These are phyloP conservation scores for Heliamphora pulchella DNA, from an alignment of 179 eudicot species.

Conservation along the genomic window DNA sequence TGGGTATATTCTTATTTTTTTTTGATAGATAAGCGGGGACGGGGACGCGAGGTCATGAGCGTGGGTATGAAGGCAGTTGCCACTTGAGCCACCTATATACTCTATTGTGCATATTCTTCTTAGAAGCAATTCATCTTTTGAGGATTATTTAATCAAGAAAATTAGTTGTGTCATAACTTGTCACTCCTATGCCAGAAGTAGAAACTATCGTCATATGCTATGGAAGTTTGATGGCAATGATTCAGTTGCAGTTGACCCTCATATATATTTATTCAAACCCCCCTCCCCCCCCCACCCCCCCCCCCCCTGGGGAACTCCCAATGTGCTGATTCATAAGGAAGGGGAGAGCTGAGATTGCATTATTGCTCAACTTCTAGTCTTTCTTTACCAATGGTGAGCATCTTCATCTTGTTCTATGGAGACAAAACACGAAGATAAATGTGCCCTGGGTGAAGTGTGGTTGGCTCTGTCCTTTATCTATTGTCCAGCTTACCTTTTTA, in stretches of 20 bases:
- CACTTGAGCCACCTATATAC: too few relatives aligned
- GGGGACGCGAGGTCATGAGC: too few relatives aligned
- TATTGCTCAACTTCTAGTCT: background rate
- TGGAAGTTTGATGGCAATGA: background rate
- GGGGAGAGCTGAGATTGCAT: background rate
- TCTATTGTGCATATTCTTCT: too few relatives aligned
- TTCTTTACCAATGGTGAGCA: background rate
- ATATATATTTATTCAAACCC: too few relatives aligned
- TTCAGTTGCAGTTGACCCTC: background rate
- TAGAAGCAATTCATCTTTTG: background rate
- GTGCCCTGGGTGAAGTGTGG: background rate
- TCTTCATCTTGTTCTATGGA: background rate
- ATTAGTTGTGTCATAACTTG: background rate
- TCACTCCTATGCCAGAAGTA: background rate
- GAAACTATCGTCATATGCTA: background rate
- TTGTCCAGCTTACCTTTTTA: background rate
- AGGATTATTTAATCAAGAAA: background rate
- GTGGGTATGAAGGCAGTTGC: too few relatives aligned
- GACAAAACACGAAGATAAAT: background rate
- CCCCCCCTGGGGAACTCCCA: too few relatives aligned
- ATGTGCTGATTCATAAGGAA: background rate
- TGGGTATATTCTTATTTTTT: too few relatives aligned
- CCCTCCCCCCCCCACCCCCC: too few relatives aligned
- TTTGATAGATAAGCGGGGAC: too few relatives aligned
- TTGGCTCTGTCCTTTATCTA: background rate